Evolutionary conservation across 306 rosid genomes (phyloP).

Genomic region (Medicago arabica): DNA sequence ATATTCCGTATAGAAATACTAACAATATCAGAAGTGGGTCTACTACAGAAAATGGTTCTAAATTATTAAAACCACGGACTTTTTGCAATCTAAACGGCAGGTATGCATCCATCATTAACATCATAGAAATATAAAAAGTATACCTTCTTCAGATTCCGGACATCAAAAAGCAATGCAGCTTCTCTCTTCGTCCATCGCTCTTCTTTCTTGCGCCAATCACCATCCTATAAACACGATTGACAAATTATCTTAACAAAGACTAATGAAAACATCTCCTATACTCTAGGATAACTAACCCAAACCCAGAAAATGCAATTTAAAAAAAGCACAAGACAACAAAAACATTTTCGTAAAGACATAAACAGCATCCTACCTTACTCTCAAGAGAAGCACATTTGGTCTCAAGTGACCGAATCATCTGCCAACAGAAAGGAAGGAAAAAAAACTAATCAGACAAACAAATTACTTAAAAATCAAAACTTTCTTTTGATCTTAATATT

Average conservation of each 20-base stretch:
- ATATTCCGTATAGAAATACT: conserved; percentile 5
- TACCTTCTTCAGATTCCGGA: conserved; percentile 65
- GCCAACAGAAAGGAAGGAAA: conserved; percentile 34
- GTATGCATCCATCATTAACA: neutral
- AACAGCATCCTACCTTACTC: conserved; percentile 58
- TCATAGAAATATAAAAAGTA: conserved; percentile 3
- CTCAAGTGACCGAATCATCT: conserved; percentile 76
- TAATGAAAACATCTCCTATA: conserved; percentile 12
- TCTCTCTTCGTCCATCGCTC: conserved; percentile 60
- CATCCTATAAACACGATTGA: conserved; percentile 50
- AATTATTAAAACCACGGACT: conserved; percentile 7
- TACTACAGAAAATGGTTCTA: neutral
- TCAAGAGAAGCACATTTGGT: conserved; percentile 70
- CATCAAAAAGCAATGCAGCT: conserved; percentile 48
- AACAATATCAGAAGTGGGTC: conserved; percentile 8
- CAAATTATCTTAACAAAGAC: conserved; percentile 36
- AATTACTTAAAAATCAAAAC: conserved; percentile 5
- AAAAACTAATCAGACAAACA: conserved; percentile 21
- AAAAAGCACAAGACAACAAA: neutral
- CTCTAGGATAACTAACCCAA: conserved; percentile 19
- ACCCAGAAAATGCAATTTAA: neutral
- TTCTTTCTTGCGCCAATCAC: conserved; percentile 68
- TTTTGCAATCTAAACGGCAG: neutral
- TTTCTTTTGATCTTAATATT: neutral
- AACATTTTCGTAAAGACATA: neutral